phyloP scores from a whole-genome alignment of 177 flowering plant species.

The Telopea speciosissima region DNA sequence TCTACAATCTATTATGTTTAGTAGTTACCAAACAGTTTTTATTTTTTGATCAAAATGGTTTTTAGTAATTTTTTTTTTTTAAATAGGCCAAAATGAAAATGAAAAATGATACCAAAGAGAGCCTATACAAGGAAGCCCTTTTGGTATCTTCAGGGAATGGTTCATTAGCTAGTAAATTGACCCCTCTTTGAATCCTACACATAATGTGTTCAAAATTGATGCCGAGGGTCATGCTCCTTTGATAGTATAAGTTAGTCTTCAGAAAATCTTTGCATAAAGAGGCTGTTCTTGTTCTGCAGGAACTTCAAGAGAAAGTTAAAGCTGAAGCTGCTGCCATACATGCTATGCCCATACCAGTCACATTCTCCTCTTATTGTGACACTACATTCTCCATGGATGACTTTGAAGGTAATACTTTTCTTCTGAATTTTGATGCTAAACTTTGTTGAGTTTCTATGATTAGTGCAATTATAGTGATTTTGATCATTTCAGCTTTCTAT shows the following conservation, averaged over 20 bases:
- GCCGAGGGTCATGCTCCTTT: not conserved
- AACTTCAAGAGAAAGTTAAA: constrained; percentile 56
- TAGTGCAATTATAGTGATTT: not conserved
- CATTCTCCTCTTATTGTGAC: constrained; percentile 25
- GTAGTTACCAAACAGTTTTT: too few species aligned
- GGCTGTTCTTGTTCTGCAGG: constrained; percentile 32
- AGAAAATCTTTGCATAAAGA: not conserved
- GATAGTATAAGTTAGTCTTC: not conserved
- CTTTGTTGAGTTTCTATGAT: not conserved
- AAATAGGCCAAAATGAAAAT: too few species aligned
- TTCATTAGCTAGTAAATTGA: not conserved
- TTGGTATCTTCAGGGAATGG: too few species aligned
- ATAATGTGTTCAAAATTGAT: not conserved
- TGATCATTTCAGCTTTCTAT: too few species aligned
- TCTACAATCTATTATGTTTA: too few species aligned
- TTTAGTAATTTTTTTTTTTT: too few species aligned
- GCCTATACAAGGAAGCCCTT: too few species aligned
- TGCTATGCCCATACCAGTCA: constrained; percentile 24
- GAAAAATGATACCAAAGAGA: too few species aligned
- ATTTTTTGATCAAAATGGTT: too few species aligned
- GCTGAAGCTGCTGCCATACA: constrained; percentile 53
- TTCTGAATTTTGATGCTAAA: not conserved
- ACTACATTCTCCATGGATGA: constrained; percentile 81
- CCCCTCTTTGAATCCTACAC: not conserved
- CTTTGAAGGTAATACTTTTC: constrained; percentile 61